A percentile compares a stretch with the other conserved stretches of the same genome.
Conservation (phyloP, 2,329 filamentous ascomycete species). For the Hymenotorrendiella dingleyae region DNA sequence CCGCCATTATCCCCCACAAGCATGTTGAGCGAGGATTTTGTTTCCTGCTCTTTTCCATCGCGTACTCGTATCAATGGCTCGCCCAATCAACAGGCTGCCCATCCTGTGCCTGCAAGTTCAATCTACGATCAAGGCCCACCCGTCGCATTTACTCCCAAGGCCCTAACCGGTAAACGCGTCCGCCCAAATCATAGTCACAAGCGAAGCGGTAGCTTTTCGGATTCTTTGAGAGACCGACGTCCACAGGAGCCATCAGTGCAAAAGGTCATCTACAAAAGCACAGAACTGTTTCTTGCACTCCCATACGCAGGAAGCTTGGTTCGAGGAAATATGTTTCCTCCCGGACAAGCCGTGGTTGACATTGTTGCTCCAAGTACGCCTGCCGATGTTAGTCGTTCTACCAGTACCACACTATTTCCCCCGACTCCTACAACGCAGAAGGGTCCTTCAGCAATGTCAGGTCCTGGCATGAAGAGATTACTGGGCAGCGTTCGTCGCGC, state of each 20-base stretch:
- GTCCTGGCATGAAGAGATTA: conserved; percentile 77
- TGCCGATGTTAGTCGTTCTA: conserved; percentile 39
- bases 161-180: conserved; percentile 52
- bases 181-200: conserved; percentile 61
- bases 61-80: conserved; percentile 40
- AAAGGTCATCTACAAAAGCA: conserved; percentile 45
- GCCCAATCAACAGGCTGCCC: conserved; percentile 43
- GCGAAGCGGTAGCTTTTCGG: conserved; percentile 80
- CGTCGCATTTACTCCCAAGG: conserved; percentile 52
- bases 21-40: conserved; percentile 52
- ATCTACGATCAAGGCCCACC: conserved; percentile 42
- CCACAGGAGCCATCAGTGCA: conserved; percentile 35
- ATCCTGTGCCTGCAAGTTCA: conserved; percentile 49
- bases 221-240: conserved; percentile 70
- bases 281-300: conserved; percentile 54
- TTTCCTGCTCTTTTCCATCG: conserved; percentile 58
- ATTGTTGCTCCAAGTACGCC: conserved; percentile 47
- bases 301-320: conserved; percentile 80
- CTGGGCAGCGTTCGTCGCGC: conserved; percentile 81
- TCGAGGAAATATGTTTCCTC: conserved; percentile 77
- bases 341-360: conserved; percentile 75
- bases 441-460: conserved; percentile 53
- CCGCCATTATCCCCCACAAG: conserved; percentile 48
- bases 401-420: conserved; percentile 48
- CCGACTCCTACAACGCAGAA: conserved; percentile 38